These are phyloP conservation scores for Glonium stellatum DNA, from an alignment of 495 filamentous ascomycete genomes.

Conservation along the genomic window DNA sequence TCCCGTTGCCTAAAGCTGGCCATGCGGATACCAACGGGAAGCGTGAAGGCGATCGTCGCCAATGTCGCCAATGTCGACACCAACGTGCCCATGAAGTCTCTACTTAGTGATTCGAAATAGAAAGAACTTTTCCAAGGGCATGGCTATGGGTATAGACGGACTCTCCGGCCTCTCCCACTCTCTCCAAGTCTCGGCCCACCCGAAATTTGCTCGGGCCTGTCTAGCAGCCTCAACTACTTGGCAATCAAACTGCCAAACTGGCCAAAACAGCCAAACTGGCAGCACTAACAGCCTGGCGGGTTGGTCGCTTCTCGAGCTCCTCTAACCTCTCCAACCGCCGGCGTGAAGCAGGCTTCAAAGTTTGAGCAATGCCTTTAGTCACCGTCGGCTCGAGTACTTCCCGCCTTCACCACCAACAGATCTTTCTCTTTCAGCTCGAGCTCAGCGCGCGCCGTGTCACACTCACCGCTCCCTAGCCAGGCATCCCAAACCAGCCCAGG, in stretches of 20 bases:
- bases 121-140: conserved; percentile 14
- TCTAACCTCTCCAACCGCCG: too few species aligned
- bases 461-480: conserved; percentile 19
- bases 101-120: conserved; percentile 14
- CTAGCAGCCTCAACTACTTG: too few species aligned
- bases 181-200: conserved; percentile 5
- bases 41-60: not conserved
- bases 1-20: conserved; percentile 24
- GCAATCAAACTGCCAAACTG: too few species aligned
- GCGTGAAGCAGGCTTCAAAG: too few species aligned
- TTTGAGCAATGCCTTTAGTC: too few species aligned
- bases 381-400: not conserved
- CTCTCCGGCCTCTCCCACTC: too few species aligned
- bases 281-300: not conserved
- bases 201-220: conserved; percentile 2
- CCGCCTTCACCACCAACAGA: not conserved
- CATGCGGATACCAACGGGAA: conserved; percentile 12
- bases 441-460: conserved; percentile 2
- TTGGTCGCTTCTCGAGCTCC: conserved; percentile 3
- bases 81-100: not conserved
- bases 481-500: conserved; percentile 8
- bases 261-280: too few species aligned
- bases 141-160: conserved; percentile 6
- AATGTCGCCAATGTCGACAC: not conserved
- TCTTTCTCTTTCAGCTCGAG: not conserved